Conservation (phyloP, 2,329 filamentous ascomycete species). For the Tricladium varicosporioides region DNA sequence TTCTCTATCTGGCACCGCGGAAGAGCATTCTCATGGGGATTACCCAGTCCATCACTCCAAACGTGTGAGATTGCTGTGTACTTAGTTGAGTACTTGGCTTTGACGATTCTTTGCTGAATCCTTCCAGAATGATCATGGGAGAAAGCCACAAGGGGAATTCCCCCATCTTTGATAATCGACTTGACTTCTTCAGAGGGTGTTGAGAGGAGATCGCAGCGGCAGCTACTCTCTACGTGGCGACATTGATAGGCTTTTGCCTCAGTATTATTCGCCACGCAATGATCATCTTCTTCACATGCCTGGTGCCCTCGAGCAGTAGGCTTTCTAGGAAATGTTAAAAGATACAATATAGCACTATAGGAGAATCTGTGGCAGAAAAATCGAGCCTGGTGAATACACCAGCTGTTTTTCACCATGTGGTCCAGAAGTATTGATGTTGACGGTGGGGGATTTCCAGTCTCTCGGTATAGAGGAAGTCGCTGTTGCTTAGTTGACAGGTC, state of each 20-base stretch:
- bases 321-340: not conserved
- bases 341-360: slow-evolving; percentile 2
- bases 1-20: slow-evolving; percentile 17
- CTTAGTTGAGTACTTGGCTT: slow-evolving; percentile 22
- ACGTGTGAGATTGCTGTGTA: slow-evolving; percentile 23
- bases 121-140: not conserved
- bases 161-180: not conserved
- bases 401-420: slow-evolving; percentile 1
- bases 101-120: slow-evolving; percentile 15
- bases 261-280: slow-evolving; percentile 4
- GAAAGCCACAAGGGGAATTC: slow-evolving; percentile 1
- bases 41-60: slow-evolving; percentile 23
- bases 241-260: not conserved
- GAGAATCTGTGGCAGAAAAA: not conserved
- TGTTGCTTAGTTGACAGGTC: not conserved
- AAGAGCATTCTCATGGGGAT: slow-evolving; percentile 15
- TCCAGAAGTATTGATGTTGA: not conserved
- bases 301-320: not conserved
- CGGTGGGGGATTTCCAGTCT: not conserved
- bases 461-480: not conserved
- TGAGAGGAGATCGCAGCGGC: not conserved
- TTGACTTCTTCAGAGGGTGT: not conserved
- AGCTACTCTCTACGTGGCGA: not conserved
- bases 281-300: not conserved
- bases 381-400: slow-evolving; percentile 1